A percentile compares a stretch with the other conserved stretches of the same genome.
phyloP scores from a whole-genome alignment of 1,139 yeast species.

The Martiniozyma asiatica region DNA sequence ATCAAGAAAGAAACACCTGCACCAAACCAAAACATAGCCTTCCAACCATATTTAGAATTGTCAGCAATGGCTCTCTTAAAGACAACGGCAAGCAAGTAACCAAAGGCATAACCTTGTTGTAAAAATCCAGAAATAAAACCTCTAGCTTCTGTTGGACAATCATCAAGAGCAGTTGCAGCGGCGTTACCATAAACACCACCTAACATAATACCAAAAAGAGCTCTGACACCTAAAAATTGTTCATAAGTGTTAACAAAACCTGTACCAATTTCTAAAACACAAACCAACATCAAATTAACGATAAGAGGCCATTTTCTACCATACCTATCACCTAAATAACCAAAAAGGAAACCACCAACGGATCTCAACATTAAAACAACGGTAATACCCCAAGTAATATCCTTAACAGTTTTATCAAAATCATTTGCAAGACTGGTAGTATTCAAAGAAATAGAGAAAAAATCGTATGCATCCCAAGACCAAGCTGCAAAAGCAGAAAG shows the following conservation, averaged over 20 bases:
- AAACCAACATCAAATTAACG: conserved; percentile 38
- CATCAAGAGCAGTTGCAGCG: conserved; percentile 57
- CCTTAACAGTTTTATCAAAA: conserved; percentile 36
- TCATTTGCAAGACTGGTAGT: conserved; percentile 43
- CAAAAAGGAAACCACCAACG: conserved; percentile 66
- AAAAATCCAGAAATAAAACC: conserved; percentile 57
- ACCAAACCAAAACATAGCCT: conserved; percentile 71
- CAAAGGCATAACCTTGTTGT: conserved; percentile 68
- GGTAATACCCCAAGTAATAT: conserved; percentile 72
- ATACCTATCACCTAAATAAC: conserved; percentile 51
- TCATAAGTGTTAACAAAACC: conserved; percentile 56
- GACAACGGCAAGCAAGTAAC: conserved; percentile 51
- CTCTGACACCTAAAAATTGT: conserved; percentile 61
- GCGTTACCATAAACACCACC: conserved; percentile 65
- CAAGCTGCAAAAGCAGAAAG: conserved; percentile 56
- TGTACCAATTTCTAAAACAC: conserved; percentile 55
- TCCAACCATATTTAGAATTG: conserved; percentile 49
- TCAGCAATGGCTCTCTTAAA: conserved; percentile 51
- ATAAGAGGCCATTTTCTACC: conserved; percentile 68
- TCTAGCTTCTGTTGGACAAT: conserved; percentile 49
- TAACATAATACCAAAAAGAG: conserved; percentile 56
- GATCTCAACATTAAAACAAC: conserved; percentile 69
- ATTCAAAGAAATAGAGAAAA: conserved; percentile 56
- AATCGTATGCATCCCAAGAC: conserved; percentile 76
- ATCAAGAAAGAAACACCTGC: conserved; percentile 57